Conservation (phyloP, 257 asterid genomes). For the Salvia rosmarinus region DNA sequence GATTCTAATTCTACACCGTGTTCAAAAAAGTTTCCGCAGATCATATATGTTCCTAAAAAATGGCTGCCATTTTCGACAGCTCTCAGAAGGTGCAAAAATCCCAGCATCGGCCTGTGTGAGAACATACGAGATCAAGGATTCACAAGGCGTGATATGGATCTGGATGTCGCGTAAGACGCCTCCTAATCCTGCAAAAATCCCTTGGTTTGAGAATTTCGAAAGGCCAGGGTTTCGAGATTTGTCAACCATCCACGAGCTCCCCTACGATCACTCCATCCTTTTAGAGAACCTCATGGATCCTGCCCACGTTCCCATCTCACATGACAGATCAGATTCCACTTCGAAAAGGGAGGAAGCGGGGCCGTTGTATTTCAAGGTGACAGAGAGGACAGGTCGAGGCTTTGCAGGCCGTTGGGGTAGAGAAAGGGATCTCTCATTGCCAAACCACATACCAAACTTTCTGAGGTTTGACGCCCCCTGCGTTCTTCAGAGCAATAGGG, state of each 20-base stretch:
- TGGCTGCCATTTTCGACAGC: conserved; percentile 44
- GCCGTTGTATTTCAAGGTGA: conserved; percentile 69
- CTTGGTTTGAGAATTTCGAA: conserved; percentile 76
- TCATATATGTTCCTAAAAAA: neutral
- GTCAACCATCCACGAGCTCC: conserved; percentile 88
- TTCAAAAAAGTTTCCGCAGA: neutral
- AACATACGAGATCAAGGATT: conserved; percentile 66
- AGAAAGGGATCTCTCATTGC: conserved; percentile 56
- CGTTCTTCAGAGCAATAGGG: conserved; percentile 72
- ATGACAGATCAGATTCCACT: conserved; percentile 77
- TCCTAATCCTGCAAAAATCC: conserved; percentile 65
- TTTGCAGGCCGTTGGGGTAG: conserved; percentile 90
- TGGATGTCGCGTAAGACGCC: conserved; percentile 88
- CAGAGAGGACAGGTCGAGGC: conserved; percentile 75
- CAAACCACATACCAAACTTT: conserved; percentile 56
- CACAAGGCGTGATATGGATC: conserved; percentile 93
- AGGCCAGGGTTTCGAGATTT: conserved; percentile 69
- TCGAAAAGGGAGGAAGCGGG: conserved; percentile 86
- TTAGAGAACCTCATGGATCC: conserved; percentile 98
- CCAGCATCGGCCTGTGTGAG: conserved; percentile 85
- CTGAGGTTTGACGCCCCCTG: conserved; percentile 85
- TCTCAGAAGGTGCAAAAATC: conserved; percentile 66
- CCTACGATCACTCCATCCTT: conserved; percentile 94
- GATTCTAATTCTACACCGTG: neutral
- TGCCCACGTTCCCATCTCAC: conserved; percentile 92